Evolutionary conservation across 257 asterid species (phyloP), one percentile per base, ranked within the genome.

Genomic region (Linaria vulgaris): DNA sequence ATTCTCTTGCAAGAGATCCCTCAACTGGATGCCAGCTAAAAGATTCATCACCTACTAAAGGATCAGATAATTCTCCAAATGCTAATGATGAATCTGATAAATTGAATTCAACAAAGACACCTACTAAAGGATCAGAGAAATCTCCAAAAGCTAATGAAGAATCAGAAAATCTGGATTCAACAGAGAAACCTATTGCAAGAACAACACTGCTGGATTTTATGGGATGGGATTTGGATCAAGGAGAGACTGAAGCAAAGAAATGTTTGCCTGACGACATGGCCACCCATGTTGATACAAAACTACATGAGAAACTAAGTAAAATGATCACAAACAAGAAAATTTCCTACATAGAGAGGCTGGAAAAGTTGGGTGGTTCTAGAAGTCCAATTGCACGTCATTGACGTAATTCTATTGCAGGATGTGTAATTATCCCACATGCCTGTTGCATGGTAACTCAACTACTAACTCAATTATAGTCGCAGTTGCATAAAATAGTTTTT

Each of bases 341-440:
- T 54, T 84, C 95, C 56, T 91, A 88, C 79, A 82, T 91, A 76
- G 41, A 34, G 41, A 34, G 41, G 41, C 41, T 34, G 41, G 97
- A 85, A 72, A 68, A 67, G 56, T 72, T 88, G 69, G 96, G 90
- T 22, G 92, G 87, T 63, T 47, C 78, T 19, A 83, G 89, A 83
- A 92, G 97, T 80, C 98, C 97, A 19, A 79, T 86, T 9, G 84
- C 95, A 12, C 91, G 98, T 45, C 96, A 86, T 81, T 91, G 75
- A 74, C 46, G 44, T 2, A 22, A 34, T 45, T 17, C 24, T 63
- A 49, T n/a, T 56, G 5, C n/a, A n/a, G n/a, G n/a, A n/a, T n/a
- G n/a, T n/a, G n/a, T n/a, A n/a, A n/a, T n/a, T n/a, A n/a, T n/a
- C n/a, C n/a, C n/a, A n/a, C n/a, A n/a, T n/a, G n/a, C n/a, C n/a